Evolutionary conservation across 768 basidiomycete genomes (phyloP).

Genomic region (Mycena amicta): DNA sequence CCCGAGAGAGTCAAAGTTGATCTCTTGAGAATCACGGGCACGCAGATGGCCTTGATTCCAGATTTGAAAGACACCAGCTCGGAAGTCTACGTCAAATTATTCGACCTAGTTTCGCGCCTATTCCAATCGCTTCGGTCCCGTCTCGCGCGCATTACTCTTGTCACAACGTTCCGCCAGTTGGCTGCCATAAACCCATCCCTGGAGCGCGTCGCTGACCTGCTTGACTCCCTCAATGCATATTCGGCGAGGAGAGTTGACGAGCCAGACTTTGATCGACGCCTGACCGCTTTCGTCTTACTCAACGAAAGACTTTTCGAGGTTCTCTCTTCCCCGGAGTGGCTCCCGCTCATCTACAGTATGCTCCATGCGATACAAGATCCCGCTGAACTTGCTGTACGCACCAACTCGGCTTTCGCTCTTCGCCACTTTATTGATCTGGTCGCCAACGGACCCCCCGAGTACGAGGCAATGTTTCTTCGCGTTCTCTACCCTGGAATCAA

Average conservation of each 20-base stretch:
- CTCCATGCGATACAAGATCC: constrained; percentile 88
- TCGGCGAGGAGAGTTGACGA: constrained; percentile 83
- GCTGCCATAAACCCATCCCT: constrained; percentile 51
- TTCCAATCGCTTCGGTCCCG: constrained; percentile 79
- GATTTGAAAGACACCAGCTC: constrained; percentile 54
- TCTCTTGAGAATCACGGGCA: constrained; percentile 70
- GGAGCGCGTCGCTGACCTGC: constrained; percentile 49
- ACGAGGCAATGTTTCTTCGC: constrained; percentile 59
- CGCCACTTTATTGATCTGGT: constrained; percentile 76
- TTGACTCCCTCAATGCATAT: constrained; percentile 82
- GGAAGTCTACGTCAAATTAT: constrained; percentile 52
- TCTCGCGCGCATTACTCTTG: constrained; percentile 67
- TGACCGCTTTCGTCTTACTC: constrained; percentile 71
- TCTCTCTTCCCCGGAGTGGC: constrained; percentile 67
- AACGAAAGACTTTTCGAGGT: constrained; percentile 65
- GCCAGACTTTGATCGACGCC: constrained; percentile 87
- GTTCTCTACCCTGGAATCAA: constrained; percentile 78
- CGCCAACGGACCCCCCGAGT: constrained; percentile 43
- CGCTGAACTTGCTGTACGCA: constrained; percentile 83
- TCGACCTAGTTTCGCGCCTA: constrained; percentile 69
- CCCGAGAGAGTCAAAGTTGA: constrained; percentile 87
- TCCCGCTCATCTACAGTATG: constrained; percentile 81
- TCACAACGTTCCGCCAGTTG: constrained; percentile 61
- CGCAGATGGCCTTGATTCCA: constrained; percentile 66
- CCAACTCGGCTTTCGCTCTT: constrained; percentile 74